These are phyloP conservation scores for Xylariaceae sp. DNA, from an alignment of 2,329 filamentous ascomycete species.

Conservation along the genomic window DNA sequence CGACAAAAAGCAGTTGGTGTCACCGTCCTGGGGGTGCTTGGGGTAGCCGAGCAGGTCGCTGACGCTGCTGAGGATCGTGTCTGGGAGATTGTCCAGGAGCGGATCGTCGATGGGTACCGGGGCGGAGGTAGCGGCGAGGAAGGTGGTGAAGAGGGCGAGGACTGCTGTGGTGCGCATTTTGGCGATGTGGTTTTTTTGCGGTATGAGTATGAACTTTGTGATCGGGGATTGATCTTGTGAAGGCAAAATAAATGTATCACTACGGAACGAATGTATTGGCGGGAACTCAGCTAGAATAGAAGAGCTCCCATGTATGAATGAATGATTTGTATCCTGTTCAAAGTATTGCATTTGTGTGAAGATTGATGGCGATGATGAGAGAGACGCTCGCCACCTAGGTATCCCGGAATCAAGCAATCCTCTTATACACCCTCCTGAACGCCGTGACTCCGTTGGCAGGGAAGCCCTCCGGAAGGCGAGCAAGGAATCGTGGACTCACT, in stretches of 20 bases:
- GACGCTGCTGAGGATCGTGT: conserved; percentile 9
- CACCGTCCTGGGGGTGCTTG: neutral
- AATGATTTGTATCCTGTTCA: no score
- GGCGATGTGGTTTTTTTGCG: neutral
- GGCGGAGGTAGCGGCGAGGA: conserved; percentile 11
- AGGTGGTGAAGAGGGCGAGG: conserved; percentile 9
- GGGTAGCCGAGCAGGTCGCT: conserved; percentile 10
- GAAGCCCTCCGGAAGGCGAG: neutral
- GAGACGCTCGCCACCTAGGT: neutral
- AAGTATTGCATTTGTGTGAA: conserved; percentile 1
- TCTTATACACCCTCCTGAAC: neutral
- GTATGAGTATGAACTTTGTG: neutral
- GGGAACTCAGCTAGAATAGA: no score
- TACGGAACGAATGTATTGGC: no score
- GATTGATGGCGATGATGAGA: conserved; percentile 4
- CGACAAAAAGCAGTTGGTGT: neutral
- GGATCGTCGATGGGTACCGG: conserved; percentile 4
- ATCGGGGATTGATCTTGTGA: neutral
- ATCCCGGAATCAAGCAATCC: neutral
- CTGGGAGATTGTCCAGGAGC: conserved; percentile 4
- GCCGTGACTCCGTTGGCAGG: neutral
- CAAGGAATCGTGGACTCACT: conserved; percentile 8
- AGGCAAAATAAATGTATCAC: no score
- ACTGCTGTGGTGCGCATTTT: conserved; percentile 19
- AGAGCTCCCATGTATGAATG: no score